Evolutionary conservation across 108 stramenopile genomes (phyloP), one percentile per base, ranked within the genome.

Genomic region (Seminavis robusta): DNA sequence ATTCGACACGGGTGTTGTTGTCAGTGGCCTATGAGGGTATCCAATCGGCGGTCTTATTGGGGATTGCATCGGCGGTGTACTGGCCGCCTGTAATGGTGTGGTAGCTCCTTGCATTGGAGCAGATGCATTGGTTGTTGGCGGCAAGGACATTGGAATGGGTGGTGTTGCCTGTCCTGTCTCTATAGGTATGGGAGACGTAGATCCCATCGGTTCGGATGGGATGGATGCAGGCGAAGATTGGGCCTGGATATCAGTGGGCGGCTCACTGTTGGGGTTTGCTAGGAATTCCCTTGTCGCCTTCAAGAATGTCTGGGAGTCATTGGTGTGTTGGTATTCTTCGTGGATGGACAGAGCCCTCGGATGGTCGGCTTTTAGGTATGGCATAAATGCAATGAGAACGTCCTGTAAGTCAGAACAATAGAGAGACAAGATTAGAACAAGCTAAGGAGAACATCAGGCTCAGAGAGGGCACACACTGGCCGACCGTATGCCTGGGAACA

Each of bases 371-470:
- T 80, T 77, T 25, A 90, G 69, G 40, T 76, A 79, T 2, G 81
- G 81, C 56, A 83, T 78, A 41, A 86, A 86, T 1, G 74, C 73
- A 41, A 86, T 82, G 49, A 86, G 57, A 4, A 86, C 64, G 5
- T 86, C 72, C 80, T 86, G 47, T 6, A 59, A 56, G 33, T 23
- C 1, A 27, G 28, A 45, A 25, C 15, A 1, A 33, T 11, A 17
- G 36, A 33, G 7, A 60, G 19, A 44, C 11, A 28, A 57, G 24
- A 5, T 40, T 16, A 17, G 33, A n/a, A n/a, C n/a, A n/a, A n/a
- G n/a, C n/a, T n/a, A n/a, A n/a, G n/a, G n/a, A n/a, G 23, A 45
- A 44, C 2, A 42, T 45, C 11, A 40, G 24, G 23, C 6, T 47
- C 25, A 56, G 24, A 19, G 17, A 2, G 24, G 26, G 36, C 23